Evolutionary conservation across 2,329 filamentous ascomycete genomes (phyloP).

Genomic region (Trichoderma atroviride): DNA sequence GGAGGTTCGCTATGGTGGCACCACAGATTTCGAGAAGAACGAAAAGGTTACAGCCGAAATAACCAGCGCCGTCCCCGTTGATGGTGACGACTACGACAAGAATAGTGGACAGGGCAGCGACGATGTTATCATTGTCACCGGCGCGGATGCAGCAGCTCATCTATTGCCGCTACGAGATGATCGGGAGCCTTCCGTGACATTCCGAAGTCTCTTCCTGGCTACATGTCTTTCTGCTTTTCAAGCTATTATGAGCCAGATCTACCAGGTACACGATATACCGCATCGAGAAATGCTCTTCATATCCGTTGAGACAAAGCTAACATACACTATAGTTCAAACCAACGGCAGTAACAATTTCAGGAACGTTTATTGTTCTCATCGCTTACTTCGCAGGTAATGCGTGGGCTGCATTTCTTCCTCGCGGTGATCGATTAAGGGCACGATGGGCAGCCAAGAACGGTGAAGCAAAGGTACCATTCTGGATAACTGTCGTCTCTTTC

Average conservation of each 20-base stretch:
- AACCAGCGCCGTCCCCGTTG: background rate
- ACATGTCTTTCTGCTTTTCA: slow-evolving; percentile 55
- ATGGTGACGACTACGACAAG: slow-evolving; percentile 29
- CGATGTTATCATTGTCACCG: slow-evolving; percentile 54
- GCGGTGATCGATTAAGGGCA: slow-evolving; percentile 53
- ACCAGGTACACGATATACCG: slow-evolving; percentile 43
- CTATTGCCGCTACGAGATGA: slow-evolving; percentile 58
- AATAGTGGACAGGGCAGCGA: slow-evolving; percentile 38
- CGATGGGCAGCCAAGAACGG: slow-evolving; percentile 49
- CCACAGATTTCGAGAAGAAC: background rate
- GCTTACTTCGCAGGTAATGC: slow-evolving; percentile 57
- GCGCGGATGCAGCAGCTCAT: slow-evolving; percentile 52
- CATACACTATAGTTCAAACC: slow-evolving; percentile 52
- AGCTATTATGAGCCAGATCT: slow-evolving; percentile 59
- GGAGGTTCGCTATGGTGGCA: background rate
- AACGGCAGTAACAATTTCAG: slow-evolving; percentile 50
- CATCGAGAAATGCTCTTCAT: background rate
- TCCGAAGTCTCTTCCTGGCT: slow-evolving; percentile 55
- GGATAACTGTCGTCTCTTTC: slow-evolving; percentile 47
- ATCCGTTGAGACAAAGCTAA: background rate
- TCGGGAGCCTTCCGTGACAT: slow-evolving; percentile 53
- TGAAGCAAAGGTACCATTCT: slow-evolving; percentile 46
- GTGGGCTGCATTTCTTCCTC: slow-evolving; percentile 39
- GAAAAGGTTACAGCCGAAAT: background rate
- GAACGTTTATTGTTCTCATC: slow-evolving; percentile 60